Evolutionary conservation across 2,329 filamentous ascomycete species (phyloP), one percentile per base, ranked within the genome.

Genomic region (Cordyceps pruinosa): DNA sequence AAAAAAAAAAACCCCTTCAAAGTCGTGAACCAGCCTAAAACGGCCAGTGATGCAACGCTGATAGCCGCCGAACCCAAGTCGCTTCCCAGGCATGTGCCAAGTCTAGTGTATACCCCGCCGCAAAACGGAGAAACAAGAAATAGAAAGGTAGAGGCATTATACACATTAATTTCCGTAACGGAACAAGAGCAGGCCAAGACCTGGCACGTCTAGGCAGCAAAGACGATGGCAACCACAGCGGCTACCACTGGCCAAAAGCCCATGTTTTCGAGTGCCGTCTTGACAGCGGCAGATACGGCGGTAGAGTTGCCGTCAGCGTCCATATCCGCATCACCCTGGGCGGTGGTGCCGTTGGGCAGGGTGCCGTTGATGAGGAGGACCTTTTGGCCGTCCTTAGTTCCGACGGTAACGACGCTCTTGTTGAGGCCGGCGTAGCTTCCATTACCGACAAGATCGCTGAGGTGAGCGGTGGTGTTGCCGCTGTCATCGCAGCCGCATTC

Each of bases 361-460:
- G 86, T 88, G n/a, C 89, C 89, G 68, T 91, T 90, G 67, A 93
- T 73, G 30, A 89, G 75, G 37, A 94, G 79, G 1, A 82, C 86
- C 60, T 72, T 72, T 1, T 79, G 86, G 50, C 83, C 83, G 89
- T 85, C 60, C 87, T 78, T 54, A 77, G 72, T 58, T 2, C 79
- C 81, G 1, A 92, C 79, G 13, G 75, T 79, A 57, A 89, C 78
- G 2, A 90, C 63, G 0, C 76, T 77, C 64, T 82, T 77, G 72
- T 90, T 86, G 53, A 88, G 73, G 3, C 67, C 72, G 3, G 67
- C 66, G 62, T 85, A 85, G 61, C 77, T 83, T 39, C 84, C 85
- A 66, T 87, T 80, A 56, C 86, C 87, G 44, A 92, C 75, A 10
- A 92, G 66, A 9, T 79, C 76, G 61, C 81, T 72, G 58, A 88